phyloP scores from a whole-genome alignment of 176 grass and related monocot genomes.

The Eleusine indica region DNA sequence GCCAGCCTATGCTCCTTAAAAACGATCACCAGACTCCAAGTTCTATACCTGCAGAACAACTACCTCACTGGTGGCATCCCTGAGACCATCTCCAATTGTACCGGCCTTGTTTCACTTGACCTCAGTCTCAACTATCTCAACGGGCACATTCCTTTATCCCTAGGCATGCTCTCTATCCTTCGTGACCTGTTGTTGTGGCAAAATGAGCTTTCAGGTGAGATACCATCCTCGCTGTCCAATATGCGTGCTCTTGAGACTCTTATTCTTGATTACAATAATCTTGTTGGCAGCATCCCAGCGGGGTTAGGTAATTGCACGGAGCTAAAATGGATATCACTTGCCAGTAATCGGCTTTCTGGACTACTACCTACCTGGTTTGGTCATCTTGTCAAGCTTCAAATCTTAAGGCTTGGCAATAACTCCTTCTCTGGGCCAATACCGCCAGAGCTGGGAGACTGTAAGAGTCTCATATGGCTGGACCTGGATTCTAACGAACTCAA shows the following conservation, averaged over 20 bases:
- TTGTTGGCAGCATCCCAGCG: slow-evolving; percentile 62
- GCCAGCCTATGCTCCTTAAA: slow-evolving; percentile 36
- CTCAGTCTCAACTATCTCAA: slow-evolving; percentile 41
- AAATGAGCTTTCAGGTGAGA: slow-evolving; percentile 31
- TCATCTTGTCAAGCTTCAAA: slow-evolving; percentile 64
- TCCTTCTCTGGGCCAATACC: slow-evolving; percentile 59
- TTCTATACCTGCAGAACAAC: slow-evolving; percentile 45
- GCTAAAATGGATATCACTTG: slow-evolving; percentile 90
- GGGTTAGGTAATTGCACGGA: slow-evolving; percentile 60
- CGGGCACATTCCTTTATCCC: slow-evolving; percentile 27
- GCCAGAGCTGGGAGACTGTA: slow-evolving; percentile 57
- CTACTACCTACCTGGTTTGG: slow-evolving; percentile 77
- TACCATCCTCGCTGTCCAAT: slow-evolving; percentile 53
- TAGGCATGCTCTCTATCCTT: neutral
- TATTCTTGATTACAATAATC: slow-evolving; percentile 88
- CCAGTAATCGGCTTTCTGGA: slow-evolving; percentile 77
- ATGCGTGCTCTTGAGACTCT: slow-evolving; percentile 72
- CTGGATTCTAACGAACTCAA: slow-evolving; percentile 77
- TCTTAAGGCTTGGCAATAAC: slow-evolving; percentile 85
- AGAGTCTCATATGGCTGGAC: slow-evolving; percentile 88
- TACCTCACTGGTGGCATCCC: slow-evolving; percentile 11
- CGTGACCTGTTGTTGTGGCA: slow-evolving; percentile 43
- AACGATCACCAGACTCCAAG: neutral
- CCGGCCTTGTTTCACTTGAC: slow-evolving; percentile 40
- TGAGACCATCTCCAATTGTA: slow-evolving; percentile 25